Evolutionary conservation across 345 rosid genomes (phyloP).

Genomic region (Eucalyptus cloeziana): DNA sequence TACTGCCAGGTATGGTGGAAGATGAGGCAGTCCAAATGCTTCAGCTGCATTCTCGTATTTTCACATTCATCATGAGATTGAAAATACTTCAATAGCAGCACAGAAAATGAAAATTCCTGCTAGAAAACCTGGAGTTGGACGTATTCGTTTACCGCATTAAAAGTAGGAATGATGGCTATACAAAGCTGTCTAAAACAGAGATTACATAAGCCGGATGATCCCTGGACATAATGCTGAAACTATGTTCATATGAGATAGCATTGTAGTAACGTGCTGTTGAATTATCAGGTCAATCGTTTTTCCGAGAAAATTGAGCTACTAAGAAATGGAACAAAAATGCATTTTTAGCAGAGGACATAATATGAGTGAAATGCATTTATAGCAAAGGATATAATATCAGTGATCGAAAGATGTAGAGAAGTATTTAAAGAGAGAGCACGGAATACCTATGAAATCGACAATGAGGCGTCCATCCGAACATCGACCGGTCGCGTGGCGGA

Average conservation of each 20-base stretch:
- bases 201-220: not conserved
- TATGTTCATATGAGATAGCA: not conserved
- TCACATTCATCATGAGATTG: constrained; percentile 12
- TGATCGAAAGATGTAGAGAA: not conserved
- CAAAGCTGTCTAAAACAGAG: not conserved
- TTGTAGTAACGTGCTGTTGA: not conserved
- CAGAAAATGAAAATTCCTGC: not conserved
- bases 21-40: not conserved
- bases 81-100: constrained; percentile 28
- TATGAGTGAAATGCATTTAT: constrained; percentile 23
- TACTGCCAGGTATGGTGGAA: not conserved
- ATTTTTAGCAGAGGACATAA: constrained; percentile 13
- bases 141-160: not conserved
- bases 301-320: not conserved
- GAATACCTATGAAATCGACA: constrained; percentile 21
- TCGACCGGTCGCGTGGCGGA: constrained; percentile 33
- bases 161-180: not conserved
- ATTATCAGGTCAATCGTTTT: not conserved
- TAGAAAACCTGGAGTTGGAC: not conserved
- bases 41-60: not conserved
- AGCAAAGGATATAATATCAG: not conserved
- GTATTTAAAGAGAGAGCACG: not conserved
- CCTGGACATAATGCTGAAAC: not conserved
- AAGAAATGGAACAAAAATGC: constrained; percentile 50
- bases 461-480: not conserved